Percentiles rank a stretch among this genome's conserved stretches.
phyloP scores from a whole-genome alignment of 768 basidiomycete genomes.

The Tricholoma saponaceum region DNA sequence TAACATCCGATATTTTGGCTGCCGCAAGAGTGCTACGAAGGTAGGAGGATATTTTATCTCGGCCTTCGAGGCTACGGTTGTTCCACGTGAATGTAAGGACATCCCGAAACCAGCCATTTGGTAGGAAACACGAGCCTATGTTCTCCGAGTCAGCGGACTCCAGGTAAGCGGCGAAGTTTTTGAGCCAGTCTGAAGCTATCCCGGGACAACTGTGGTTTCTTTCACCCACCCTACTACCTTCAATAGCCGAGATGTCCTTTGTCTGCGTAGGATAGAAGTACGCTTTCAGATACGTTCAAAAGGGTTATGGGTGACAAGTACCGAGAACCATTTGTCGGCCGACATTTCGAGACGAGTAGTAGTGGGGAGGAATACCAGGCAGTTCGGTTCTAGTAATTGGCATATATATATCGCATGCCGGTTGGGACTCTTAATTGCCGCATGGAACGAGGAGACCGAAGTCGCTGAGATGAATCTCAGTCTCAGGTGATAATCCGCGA shows the following conservation, averaged over 20 bases:
- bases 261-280: conserved; percentile 73
- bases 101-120: conserved; percentile 37
- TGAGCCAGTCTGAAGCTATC: conserved; percentile 22
- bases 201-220: not conserved
- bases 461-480: not conserved
- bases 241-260: conserved; percentile 41
- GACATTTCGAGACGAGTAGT: too few species aligned
- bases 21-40: conserved; percentile 18
- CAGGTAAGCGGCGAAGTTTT: conserved; percentile 16
- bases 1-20: conserved; percentile 21
- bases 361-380: too few species aligned
- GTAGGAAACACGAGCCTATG: conserved; percentile 23
- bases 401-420: too few species aligned
- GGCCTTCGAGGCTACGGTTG: conserved; percentile 31
- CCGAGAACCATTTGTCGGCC: too few species aligned
- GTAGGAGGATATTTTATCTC: conserved; percentile 28
- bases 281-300: conserved; percentile 73
- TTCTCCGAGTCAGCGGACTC: conserved; percentile 16
- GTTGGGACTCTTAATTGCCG: too few species aligned
- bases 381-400: too few species aligned
- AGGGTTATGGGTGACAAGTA: conserved; percentile 52
- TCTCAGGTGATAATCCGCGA: not conserved
- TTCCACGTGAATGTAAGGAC: conserved; percentile 41
- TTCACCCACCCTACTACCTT: not conserved
- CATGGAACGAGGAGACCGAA: not conserved